Evolutionary conservation across 1,284 basidiomycete species (phyloP).

Genomic region (Moniliella sp.): DNA sequence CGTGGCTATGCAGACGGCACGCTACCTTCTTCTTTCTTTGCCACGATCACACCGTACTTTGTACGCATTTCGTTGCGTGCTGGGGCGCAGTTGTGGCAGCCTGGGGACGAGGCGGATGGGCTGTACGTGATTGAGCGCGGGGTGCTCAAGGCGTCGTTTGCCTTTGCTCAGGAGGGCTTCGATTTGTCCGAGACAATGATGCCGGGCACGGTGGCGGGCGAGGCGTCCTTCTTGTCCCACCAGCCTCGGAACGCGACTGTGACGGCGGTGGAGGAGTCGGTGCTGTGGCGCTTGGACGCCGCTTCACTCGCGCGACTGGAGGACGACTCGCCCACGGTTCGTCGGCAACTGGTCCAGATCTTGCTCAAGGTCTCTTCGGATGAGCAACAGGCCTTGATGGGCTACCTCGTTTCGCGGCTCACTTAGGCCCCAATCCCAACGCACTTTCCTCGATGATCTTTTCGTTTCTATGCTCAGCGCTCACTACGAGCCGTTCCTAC

Average conservation of each 20-base stretch:
- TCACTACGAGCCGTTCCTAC: no score
- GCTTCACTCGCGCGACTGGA: conserved; percentile 7
- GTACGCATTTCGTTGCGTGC: background rate
- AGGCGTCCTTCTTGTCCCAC: conserved; percentile 20
- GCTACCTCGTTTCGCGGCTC: conserved; percentile 24
- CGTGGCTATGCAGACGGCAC: conserved; percentile 8
- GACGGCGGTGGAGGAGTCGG: conserved; percentile 18
- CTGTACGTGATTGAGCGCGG: conserved; percentile 29
- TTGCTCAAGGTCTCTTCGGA: conserved; percentile 22
- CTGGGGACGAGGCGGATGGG: conserved; percentile 54
- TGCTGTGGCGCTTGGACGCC: conserved; percentile 20
- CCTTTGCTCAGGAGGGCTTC: conserved; percentile 26
- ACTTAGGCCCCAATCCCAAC: no score
- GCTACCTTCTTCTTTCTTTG: conserved; percentile 1
- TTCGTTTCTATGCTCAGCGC: no score
- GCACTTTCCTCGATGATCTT: no score
- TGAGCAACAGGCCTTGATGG: conserved; percentile 28
- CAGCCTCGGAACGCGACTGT: conserved; percentile 23
- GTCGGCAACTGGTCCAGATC: no score
- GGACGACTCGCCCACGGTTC: conserved; percentile 7
- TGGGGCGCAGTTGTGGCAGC: conserved; percentile 49
- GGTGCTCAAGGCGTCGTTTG: conserved; percentile 26
- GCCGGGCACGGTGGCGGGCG: conserved; percentile 29
- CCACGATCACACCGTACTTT: conserved; percentile 1
- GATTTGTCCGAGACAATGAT: conserved; percentile 32